phyloP scores from a whole-genome alignment of 2,329 filamentous ascomycete genomes.

The Nothophoma quercina region DNA sequence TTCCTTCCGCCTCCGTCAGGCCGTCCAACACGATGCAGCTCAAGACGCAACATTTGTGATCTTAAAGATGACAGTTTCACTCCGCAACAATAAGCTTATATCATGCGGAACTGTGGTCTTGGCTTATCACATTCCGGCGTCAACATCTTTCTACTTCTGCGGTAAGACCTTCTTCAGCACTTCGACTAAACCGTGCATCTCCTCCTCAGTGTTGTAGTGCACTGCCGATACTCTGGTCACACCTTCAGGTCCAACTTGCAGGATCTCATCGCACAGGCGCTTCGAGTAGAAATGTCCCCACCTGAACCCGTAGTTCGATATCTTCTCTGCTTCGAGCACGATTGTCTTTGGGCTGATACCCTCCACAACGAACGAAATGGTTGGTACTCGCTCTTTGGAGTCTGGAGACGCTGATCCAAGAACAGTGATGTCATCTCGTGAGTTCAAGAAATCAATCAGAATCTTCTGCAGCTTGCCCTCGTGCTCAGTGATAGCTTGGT shows the following conservation, averaged over 20 bases:
- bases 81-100: background rate
- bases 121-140: background rate
- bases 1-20: slow-evolving; percentile 3
- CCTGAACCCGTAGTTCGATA: slow-evolving; percentile 67
- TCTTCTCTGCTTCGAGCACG: slow-evolving; percentile 68
- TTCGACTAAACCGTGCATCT: slow-evolving; percentile 62
- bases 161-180: slow-evolving; percentile 61
- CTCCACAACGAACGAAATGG: slow-evolving; percentile 71
- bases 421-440: slow-evolving; percentile 62
- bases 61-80: background rate
- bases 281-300: slow-evolving; percentile 76
- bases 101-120: background rate
- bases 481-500: slow-evolving; percentile 60
- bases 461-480: slow-evolving; percentile 67
- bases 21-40: background rate
- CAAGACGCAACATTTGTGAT: background rate
- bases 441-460: slow-evolving; percentile 66
- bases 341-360: slow-evolving; percentile 65
- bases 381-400: slow-evolving; percentile 63
- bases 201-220: slow-evolving; percentile 75
- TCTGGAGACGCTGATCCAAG: slow-evolving; percentile 64
- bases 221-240: slow-evolving; percentile 75
- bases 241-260: slow-evolving; percentile 67
- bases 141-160: background rate
- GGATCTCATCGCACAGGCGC: slow-evolving; percentile 65